These are phyloP conservation scores for Nemania sp. DNA, from an alignment of 2,329 filamentous ascomycete species.

Conservation along the genomic window DNA sequence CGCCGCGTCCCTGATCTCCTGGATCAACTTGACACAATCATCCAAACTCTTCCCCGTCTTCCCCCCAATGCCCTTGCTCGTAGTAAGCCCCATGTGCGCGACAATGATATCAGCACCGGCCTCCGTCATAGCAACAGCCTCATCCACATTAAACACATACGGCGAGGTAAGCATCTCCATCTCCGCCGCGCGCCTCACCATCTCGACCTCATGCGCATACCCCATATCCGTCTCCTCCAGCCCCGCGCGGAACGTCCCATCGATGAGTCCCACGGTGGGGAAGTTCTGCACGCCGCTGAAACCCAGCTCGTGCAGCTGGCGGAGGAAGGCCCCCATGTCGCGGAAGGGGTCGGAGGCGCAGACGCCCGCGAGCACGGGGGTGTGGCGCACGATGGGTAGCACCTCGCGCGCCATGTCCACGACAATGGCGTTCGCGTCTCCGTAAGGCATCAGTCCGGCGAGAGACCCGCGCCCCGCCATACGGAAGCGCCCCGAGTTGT, in stretches of 20 bases:
- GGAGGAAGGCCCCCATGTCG: constrained; percentile 69
- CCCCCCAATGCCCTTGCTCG: constrained; percentile 73
- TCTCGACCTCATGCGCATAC: constrained; percentile 74
- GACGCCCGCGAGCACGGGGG: constrained; percentile 76
- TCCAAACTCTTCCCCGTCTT: constrained; percentile 71
- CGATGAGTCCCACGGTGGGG: constrained; percentile 77
- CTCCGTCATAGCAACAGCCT: constrained; percentile 70
- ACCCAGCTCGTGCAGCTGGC: constrained; percentile 69
- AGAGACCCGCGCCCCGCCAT: constrained; percentile 79
- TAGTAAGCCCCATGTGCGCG: constrained; percentile 76
- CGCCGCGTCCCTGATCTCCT: constrained; percentile 73
- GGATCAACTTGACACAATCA: constrained; percentile 71
- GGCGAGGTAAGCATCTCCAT: constrained; percentile 75
- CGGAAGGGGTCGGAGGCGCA: constrained; percentile 78
- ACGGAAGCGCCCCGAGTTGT: constrained; percentile 78
- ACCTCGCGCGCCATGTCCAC: constrained; percentile 77
- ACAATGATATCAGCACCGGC: constrained; percentile 76
- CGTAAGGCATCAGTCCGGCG: constrained; percentile 77
- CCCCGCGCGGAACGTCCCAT: constrained; percentile 73
- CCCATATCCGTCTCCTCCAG: constrained; percentile 80
- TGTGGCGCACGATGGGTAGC: constrained; percentile 71
- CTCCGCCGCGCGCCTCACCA: constrained; percentile 69
- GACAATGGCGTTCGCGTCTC: constrained; percentile 77
- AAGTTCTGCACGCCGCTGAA: constrained; percentile 81
- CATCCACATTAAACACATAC: constrained; percentile 74